Evolutionary conservation across 116 monocot species (phyloP), one percentile per base, ranked within the genome.

Genomic region (Papilionanthe hybrid): DNA sequence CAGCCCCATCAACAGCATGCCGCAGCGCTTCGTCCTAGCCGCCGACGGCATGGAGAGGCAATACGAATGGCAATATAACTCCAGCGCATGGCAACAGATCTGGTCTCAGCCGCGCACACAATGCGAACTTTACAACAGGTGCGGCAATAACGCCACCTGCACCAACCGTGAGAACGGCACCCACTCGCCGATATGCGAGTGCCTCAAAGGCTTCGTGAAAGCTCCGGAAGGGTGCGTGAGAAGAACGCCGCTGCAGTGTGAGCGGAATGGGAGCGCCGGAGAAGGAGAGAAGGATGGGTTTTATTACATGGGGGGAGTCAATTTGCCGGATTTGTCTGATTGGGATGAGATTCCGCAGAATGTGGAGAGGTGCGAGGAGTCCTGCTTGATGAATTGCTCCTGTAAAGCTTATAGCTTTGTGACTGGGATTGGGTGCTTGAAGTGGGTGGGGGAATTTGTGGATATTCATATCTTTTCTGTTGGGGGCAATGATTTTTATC

Each of bases 331-430:
- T 47, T 71, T 89, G 47, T 84, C 81, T 13, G 79, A 85, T 27
- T 79, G 78, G 81, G 42, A 30, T 44, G 0, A 17, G 3, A 48
- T 20, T 10, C 72, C 50, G 49, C 5, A 17, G 41, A 68, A 65
- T 49, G 75, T 49, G 58, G 66, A 68, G 1, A 49, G 58, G 43
- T 91, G 91, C 78, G 22, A 25, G 18, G 55, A 53, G 23, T 49
- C 55, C 17, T 91, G 91, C 29, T 43, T 78, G 75, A 49, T 19
- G 5, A 89, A 91, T 44, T 94, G 94, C 69, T 91, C 93, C 6
- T 93, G 93, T 82, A 80, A 47, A 19, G 93, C 91, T 5, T 93
- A 84, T 41, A 77, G 89, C 9, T 91, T 55, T 49, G 84, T 85
- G 30, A 43, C 25, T 3, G 82, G 79, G 22, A 84, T 87, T 25